Evolutionary conservation across 257 asterid species (phyloP), one percentile per base, ranked within the genome.

Genomic region (Ajuga chamaepitys): DNA sequence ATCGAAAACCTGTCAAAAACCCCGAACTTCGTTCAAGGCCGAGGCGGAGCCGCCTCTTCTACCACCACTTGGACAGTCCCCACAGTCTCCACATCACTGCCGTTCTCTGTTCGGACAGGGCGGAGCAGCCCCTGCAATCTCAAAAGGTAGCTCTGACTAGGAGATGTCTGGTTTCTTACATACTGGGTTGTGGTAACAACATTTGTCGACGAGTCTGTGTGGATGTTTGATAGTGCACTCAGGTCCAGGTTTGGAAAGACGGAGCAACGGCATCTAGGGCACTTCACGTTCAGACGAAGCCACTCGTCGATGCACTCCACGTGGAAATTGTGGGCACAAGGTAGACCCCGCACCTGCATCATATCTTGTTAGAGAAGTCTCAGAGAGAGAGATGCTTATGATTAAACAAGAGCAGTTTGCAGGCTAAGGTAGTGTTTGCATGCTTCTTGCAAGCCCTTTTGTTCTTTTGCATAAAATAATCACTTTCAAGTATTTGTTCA

Each of bases 261-360:
- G 2, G 96, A 93, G 58, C 97, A 87, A 17, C 97, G 96, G 66
- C 99, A 93, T 66, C 99, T 83, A 1, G 99, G 99, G 79, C 99
- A 93, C 75, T 93, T 89, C 62, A 85, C 95, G 32, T 93, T 89
- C 38, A 93, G 70, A 28, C 97, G 80, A 28, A 93, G 99, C 97
- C 99, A 93, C 78, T 89, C 95, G 16, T 93, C 99, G 10, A 93
- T 93, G 81, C 99, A 93, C 75, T 86, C 99, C 61, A 87, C 97
- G 4, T 93, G 99, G 72, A 93, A 93, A 64, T 93, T 93, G 84
- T 93, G 99, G 10, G 99, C 99, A 78, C 99, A 93, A 4, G 99
- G 99, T 52, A 93, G 95, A 22, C 97, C 99, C 0, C 99, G 85
- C 30, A 93, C 98, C 98, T 92, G 88, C 75, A 64, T 66, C 25